Percentiles rank a stretch among this genome's conserved stretches.
These are phyloP conservation scores for Petunia secreta DNA, from an alignment of 257 asterid species.

Conservation along the genomic window DNA sequence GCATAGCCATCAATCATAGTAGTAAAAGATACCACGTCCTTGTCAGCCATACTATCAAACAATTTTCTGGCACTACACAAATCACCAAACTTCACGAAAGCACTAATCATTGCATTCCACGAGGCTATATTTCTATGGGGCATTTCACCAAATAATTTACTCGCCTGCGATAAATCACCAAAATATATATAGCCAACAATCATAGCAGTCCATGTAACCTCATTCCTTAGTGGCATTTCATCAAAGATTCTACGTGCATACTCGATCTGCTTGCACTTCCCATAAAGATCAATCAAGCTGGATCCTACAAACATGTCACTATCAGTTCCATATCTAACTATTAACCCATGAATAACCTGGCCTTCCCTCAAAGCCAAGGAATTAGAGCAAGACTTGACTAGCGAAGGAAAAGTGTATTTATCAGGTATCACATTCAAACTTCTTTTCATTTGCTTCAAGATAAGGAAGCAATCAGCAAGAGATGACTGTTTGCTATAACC, in stretches of 20 bases:
- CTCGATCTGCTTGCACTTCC: conserved; percentile 62
- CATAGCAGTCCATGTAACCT: conserved; percentile 75
- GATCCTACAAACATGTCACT: conserved; percentile 63
- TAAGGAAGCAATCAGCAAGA: conserved; percentile 38
- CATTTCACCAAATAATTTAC: conserved; percentile 61
- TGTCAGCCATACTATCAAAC: conserved; percentile 57
- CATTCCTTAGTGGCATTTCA: conserved; percentile 57
- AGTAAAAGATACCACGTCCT: conserved; percentile 58
- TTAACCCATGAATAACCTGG: conserved; percentile 54
- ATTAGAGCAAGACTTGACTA: conserved; percentile 58
- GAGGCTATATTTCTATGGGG: conserved; percentile 59
- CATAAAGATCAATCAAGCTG: conserved; percentile 70
- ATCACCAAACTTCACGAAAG: conserved; percentile 62
- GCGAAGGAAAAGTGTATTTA: conserved; percentile 61
- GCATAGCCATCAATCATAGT: conserved; percentile 70
- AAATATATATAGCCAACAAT: conserved; percentile 53
- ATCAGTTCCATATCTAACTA: conserved; percentile 56
- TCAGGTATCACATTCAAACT: conserved; percentile 48
- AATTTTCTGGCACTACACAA: conserved; percentile 51
- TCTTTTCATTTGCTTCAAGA: conserved; percentile 52
- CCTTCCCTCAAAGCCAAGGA: conserved; percentile 61
- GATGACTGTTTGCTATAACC: conserved; percentile 46
- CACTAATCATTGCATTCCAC: conserved; percentile 71
- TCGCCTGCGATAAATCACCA: conserved; percentile 51
- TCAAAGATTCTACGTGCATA: conserved; percentile 63